Base-by-base conservation (phyloP, 257 asterid genomes). In the Lantana camara region DNA sequence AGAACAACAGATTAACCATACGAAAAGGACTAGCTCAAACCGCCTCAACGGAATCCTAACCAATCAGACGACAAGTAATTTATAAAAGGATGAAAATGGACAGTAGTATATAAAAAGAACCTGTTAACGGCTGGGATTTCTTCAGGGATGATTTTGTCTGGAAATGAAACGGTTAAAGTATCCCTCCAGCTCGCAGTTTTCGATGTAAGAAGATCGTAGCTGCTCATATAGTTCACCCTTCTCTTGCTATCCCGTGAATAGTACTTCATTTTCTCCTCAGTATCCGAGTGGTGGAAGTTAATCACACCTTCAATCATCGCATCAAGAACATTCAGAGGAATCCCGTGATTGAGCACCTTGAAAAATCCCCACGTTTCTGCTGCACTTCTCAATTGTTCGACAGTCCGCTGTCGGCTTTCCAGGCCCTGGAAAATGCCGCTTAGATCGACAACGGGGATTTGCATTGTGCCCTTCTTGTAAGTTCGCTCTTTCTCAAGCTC, bases 101-200 rank as follows among this genome's bases (percentile, higher is more conserved):
- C 44, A 7, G 5, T 1, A 37, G 8, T 1, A 37, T 2, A 37
- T 2, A 37, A 2, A 41, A 3, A 12, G 2, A 42, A 75, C 91
- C 95, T 80, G 87, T 79, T 74, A 7, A 71, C 46, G 21, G 32
- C 14, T 0, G 95, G 92, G 68, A 87, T 57, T 10, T 82, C 87
- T 1, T 27, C 57, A 41, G 13, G 60, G 63, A 13, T 42, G 45
- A n/a, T 66, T 2, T 40, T 73, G 62, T 73, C 80, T 7, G 80
- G 11, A 24, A 64, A 71, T 8, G 73, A 47, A 29, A 84, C 11
- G 10, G 44, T n/a, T n/a, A 80, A 20, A 0, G 87, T 72, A 61
- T 87, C 92, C 67, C 82, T 82, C 95, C 95, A 84, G 38, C 58
- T 82, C 4, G 95, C 87, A 9, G 88, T 68, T 7, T 9, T 65